phyloP scores from a whole-genome alignment of 139 green algal genomes.

The Diplosphaera chodatii region DNA sequence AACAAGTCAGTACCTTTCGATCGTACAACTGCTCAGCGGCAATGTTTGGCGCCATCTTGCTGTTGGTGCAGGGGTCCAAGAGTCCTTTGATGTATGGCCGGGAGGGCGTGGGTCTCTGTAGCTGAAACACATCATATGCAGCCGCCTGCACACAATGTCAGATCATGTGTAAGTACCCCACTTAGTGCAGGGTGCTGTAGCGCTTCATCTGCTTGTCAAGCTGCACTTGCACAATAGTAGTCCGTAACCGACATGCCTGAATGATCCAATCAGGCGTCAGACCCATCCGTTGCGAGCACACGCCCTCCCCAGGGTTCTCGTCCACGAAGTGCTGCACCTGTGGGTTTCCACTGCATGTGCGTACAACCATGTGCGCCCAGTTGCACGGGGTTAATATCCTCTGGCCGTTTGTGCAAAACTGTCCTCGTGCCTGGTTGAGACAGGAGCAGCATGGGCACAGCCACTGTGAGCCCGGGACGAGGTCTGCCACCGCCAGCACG shows the following conservation, averaged over 20 bases:
- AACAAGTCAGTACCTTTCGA: constrained; percentile 33
- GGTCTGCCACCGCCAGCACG: constrained; percentile 19
- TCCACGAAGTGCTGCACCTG: too few relatives aligned
- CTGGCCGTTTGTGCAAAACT: too few relatives aligned
- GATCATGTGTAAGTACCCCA: too few relatives aligned
- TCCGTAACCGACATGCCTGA: too few relatives aligned
- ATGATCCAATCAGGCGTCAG: constrained; percentile 77
- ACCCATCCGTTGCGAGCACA: constrained; percentile 34
- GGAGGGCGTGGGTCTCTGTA: constrained; percentile 42
- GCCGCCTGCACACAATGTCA: constrained; percentile 12
- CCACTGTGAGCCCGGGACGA: constrained; percentile 24
- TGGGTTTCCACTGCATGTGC: too few relatives aligned
- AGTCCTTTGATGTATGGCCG: constrained; percentile 60
- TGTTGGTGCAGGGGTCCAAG: constrained; percentile 85
- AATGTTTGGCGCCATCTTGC: constrained; percentile 71
- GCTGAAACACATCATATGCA: constrained; percentile 40
- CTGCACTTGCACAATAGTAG: too few relatives aligned
- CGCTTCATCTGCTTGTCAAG: too few relatives aligned
- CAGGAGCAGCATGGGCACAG: constrained; percentile 38
- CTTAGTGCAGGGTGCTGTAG: too few relatives aligned
- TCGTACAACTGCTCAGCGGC: constrained; percentile 79
- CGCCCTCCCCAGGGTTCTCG: too few relatives aligned
- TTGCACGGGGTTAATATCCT: too few relatives aligned
- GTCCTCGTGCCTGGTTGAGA: too few relatives aligned
- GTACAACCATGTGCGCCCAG: too few relatives aligned